Percentiles rank a stretch among this genome's conserved stretches.
Evolutionary conservation across 176 grass and related monocot species (phyloP).

Genomic region (Musa troglodytarum): DNA sequence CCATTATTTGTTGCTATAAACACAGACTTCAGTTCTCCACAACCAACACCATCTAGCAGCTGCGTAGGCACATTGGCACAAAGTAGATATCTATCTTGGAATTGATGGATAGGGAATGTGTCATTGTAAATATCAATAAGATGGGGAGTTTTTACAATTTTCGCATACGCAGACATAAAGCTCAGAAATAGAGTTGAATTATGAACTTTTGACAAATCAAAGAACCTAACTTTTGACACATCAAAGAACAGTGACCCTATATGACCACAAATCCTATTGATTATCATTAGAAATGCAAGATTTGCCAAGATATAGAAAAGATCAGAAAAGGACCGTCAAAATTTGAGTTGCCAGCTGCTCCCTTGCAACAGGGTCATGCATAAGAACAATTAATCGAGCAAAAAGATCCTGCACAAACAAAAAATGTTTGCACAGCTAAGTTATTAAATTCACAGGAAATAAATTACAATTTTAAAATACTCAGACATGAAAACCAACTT

Average conservation of each 20-base stretch:
- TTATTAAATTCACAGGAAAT: too few species aligned
- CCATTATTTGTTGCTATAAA: neutral
- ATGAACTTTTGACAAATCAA: neutral
- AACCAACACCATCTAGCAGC: neutral
- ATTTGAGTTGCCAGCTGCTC: slow-evolving; percentile 78
- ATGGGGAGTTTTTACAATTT: neutral
- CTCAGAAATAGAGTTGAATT: neutral
- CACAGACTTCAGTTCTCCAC: neutral
- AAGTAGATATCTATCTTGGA: neutral
- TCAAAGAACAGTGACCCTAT: too few species aligned
- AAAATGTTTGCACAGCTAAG: neutral
- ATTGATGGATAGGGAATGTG: neutral
- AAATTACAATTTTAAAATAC: slow-evolving; percentile 17
- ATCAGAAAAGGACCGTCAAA: slow-evolving; percentile 58
- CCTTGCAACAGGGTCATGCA: slow-evolving; percentile 91
- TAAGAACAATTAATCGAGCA: slow-evolving; percentile 90
- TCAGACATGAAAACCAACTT: neutral
- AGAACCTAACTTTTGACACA: neutral
- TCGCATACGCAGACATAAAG: neutral
- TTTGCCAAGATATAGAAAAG: neutral
- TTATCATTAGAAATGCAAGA: neutral
- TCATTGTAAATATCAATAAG: neutral
- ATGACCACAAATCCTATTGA: too few species aligned
- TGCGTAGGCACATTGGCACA: too few species aligned
- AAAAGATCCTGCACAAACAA: slow-evolving; percentile 69